These are phyloP conservation scores for Petunia hybrid DNA, from an alignment of 305 asterid species.

Conservation along the genomic window DNA sequence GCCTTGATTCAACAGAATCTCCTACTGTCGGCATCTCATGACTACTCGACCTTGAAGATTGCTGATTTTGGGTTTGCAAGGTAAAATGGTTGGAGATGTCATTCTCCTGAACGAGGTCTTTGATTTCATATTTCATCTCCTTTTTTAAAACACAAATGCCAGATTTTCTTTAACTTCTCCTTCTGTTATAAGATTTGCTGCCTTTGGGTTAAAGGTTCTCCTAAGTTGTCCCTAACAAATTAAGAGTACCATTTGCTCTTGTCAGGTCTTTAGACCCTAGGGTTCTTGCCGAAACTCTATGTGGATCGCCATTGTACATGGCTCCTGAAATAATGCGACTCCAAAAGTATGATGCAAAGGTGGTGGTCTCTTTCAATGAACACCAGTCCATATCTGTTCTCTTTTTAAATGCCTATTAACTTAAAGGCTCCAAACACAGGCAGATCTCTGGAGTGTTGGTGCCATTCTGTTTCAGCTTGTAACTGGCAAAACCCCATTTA, in stretches of 20 bases:
- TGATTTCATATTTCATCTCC: conserved; percentile 25
- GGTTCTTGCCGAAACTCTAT: conserved; percentile 91
- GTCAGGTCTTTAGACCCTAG: conserved; percentile 84
- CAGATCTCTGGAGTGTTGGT: conserved; percentile 99
- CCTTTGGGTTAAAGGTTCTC: conserved; percentile 19
- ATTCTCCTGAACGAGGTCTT: background rate
- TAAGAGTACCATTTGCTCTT: conserved; percentile 31
- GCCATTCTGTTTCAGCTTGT: conserved; percentile 93
- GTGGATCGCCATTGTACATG: conserved; percentile 99
- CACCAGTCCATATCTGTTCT: conserved; percentile 25
- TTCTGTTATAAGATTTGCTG: conserved; percentile 20
- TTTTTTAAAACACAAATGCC: background rate
- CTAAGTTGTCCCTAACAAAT: background rate
- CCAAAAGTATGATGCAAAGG: conserved; percentile 97
- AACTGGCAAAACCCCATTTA: conserved; percentile 89
- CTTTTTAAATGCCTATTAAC: conserved; percentile 41
- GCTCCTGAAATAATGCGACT: conserved; percentile 99
- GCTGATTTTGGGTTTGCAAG: conserved; percentile 99
- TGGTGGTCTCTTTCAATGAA: conserved; percentile 43
- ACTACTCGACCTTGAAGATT: conserved; percentile 73
- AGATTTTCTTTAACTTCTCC: conserved; percentile 1
- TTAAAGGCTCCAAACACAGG: conserved; percentile 61
- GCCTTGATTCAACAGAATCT: conserved; percentile 66
- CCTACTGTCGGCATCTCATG: conserved; percentile 68
- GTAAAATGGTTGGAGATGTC: conserved; percentile 45